A percentile compares a stretch with the other conserved stretches of the same genome.
phyloP scores from a whole-genome alignment of 345 rosid species.

The sweet orange (Citrus sinensis) region DNA sequence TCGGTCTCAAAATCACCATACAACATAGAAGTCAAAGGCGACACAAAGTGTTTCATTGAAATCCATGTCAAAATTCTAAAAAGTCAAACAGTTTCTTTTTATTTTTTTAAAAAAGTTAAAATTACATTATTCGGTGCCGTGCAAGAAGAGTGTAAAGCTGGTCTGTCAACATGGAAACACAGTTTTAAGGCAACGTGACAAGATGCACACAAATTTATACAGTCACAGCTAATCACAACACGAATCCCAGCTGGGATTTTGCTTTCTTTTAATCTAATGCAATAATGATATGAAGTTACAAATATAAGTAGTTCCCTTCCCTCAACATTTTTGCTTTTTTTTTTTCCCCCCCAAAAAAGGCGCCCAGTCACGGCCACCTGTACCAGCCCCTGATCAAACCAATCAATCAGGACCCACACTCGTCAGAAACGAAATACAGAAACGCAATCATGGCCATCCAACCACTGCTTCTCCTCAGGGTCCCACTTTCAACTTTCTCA shows the following conservation, averaged over 20 bases:
- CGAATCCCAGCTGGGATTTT: constrained; percentile 1
- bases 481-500: not conserved
- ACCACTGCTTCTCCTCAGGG: not conserved
- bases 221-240: not conserved
- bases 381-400: not conserved
- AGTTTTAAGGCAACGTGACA: not conserved
- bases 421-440: not conserved
- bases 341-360: not conserved
- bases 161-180: not conserved
- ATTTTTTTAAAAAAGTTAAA: no score
- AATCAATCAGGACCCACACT: not conserved
- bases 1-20: not conserved
- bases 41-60: no score
- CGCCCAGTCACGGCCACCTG: not conserved
- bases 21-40: not conserved
- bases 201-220: not conserved
- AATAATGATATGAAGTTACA: no score
- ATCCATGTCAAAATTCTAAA: no score
- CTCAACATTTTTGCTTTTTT: not conserved
- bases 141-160: not conserved
- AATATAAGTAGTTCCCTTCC: not conserved
- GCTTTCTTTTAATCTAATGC: no score
- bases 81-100: not conserved
- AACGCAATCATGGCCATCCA: constrained; percentile 12
- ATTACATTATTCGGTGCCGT: not conserved